Conservation (phyloP, 768 basidiomycete genomes). For the Naematelia encephala region DNA sequence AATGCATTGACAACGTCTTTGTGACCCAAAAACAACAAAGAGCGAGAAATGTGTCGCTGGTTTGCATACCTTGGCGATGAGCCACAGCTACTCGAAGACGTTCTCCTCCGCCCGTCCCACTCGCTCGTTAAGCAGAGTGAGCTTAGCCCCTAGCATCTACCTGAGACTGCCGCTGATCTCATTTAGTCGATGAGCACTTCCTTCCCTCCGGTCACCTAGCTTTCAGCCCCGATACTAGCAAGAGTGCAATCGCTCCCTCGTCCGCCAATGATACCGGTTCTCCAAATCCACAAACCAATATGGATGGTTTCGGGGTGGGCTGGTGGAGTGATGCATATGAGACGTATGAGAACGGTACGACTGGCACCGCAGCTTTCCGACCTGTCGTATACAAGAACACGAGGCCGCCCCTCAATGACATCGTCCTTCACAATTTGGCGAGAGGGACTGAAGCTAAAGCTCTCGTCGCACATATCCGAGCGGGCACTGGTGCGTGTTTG, state of each 20-base stretch:
- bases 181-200: constrained; percentile 14
- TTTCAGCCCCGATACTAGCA: background rate
- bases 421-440: constrained; percentile 12
- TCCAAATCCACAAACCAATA: constrained; percentile 18
- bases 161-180: background rate
- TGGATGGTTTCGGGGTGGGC: constrained; percentile 21
- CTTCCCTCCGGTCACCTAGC: constrained; percentile 8
- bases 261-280: constrained; percentile 13
- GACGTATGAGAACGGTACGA: constrained; percentile 5
- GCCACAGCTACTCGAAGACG: constrained; percentile 19
- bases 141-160: background rate
- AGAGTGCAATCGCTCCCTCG: background rate
- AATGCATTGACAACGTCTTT: too few relatives aligned
- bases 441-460: constrained; percentile 8
- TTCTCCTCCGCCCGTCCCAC: constrained; percentile 19
- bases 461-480: constrained; percentile 19
- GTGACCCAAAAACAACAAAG: too few relatives aligned
- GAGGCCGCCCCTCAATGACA: constrained; percentile 20
- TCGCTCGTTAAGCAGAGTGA: constrained; percentile 21
- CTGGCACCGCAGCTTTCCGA: constrained; percentile 3
- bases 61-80: constrained; percentile 20
- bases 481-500: constrained; percentile 10
- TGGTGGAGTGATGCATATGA: constrained; percentile 15
- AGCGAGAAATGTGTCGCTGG: constrained; percentile 25
- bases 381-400: constrained; percentile 18